Conservation (phyloP, 192 early-diverging fungal genomes). For the Gryganskiella cystojenkinii region DNA sequence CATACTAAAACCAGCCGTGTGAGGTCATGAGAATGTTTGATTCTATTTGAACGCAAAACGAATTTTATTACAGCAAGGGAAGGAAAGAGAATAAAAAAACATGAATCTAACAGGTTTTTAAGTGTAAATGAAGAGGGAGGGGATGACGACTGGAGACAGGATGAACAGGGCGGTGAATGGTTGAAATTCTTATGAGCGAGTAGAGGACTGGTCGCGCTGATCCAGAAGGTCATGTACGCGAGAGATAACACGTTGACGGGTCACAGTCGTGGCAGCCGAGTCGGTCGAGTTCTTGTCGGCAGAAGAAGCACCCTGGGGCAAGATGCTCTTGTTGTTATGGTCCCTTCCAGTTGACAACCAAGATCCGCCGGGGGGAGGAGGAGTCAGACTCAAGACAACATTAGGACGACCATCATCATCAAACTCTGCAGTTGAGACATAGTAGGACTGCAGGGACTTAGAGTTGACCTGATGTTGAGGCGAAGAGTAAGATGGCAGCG, state of each 20-base stretch:
- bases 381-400: slow-evolving; percentile 39
- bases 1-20: no score
- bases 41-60: no score
- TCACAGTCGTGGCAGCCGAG: not conserved
- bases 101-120: not conserved
- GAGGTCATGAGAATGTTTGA: no score
- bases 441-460: slow-evolving; percentile 65
- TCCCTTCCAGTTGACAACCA: not conserved
- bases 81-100: not conserved
- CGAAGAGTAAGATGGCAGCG: slow-evolving; percentile 49
- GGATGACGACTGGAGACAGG: not conserved
- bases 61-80: not conserved
- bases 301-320: slow-evolving; percentile 14
- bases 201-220: slow-evolving; percentile 25
- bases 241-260: slow-evolving; percentile 26
- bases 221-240: slow-evolving; percentile 39
- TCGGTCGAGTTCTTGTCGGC: not conserved
- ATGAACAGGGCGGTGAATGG: not conserved
- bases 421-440: slow-evolving; percentile 68
- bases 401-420: slow-evolving; percentile 60
- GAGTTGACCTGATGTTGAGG: slow-evolving; percentile 54
- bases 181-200: slow-evolving; percentile 13
- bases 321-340: slow-evolving; percentile 8
- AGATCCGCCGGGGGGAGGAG: slow-evolving; percentile 16
- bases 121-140: not conserved